A percentile compares a stretch with the other conserved stretches of the same genome.
Conservation (phyloP, 352 stramenopile species). For the Phytophthora sojae region DNA sequence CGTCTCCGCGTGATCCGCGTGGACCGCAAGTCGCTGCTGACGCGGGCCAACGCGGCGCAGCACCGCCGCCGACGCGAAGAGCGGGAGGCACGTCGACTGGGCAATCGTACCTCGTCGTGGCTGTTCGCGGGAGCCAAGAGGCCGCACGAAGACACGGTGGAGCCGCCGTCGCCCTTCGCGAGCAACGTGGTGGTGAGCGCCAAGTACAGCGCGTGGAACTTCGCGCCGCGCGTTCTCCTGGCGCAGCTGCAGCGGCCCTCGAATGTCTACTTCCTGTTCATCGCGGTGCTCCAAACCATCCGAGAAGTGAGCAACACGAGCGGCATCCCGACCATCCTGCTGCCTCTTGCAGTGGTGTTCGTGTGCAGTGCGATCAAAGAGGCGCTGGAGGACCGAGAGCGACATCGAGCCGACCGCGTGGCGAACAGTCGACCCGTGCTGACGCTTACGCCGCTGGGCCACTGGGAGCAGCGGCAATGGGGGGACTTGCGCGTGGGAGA, state of each 20-base stretch:
- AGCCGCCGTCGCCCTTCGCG: constrained; percentile 48
- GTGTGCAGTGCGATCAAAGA: constrained; percentile 86
- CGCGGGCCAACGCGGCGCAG: constrained; percentile 31
- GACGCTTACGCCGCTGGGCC: constrained; percentile 49
- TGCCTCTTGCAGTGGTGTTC: constrained; percentile 81
- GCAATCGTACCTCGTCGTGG: constrained; percentile 35
- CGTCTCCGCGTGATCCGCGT: constrained; percentile 53
- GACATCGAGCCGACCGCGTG: constrained; percentile 74
- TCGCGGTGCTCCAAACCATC: constrained; percentile 85
- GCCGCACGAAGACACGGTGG: constrained; percentile 22
- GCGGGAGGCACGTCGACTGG: constrained; percentile 25
- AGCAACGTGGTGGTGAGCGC: constrained; percentile 81
- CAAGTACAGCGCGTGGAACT: constrained; percentile 88
- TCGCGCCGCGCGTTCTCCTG: constrained; percentile 74
- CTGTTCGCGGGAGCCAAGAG: constrained; percentile 29
- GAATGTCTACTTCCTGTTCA: constrained; percentile 90
- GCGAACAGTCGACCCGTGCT: constrained; percentile 75
- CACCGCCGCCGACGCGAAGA: constrained; percentile 30
- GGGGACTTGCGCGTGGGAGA: constrained; percentile 81
- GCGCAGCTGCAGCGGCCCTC: constrained; percentile 78
- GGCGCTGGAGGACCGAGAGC: constrained; percentile 82
- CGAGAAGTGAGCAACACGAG: constrained; percentile 87
- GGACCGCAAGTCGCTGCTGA: constrained; percentile 44
- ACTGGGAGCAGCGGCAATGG: constrained; percentile 66
- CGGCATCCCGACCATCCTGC: constrained; percentile 80